Base-by-base conservation (phyloP, 257 asterid species). In the Mitragyna speciosa region DNA sequence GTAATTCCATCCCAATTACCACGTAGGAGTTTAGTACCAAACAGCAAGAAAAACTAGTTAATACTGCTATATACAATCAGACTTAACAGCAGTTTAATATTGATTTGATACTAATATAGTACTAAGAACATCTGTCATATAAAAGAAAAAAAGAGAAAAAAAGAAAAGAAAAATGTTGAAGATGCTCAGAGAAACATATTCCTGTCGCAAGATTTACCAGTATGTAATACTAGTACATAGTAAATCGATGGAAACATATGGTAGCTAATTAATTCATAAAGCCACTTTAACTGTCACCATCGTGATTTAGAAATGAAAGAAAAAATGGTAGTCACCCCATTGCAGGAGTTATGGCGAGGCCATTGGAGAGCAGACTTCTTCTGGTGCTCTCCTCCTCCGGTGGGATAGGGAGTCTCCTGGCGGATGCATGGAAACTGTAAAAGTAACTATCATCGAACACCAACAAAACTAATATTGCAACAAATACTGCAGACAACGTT, bases 341-440 rank as follows among this genome's bases (percentile, higher is more conserved):
- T 22, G 79, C 19, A 59, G 79, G 79, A 19, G 70, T 75, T 3
- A 45, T 7, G 70, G 41, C 70, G 16, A 75, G 78, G 17, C 78
- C 78, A 26, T 75, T 75, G 7, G 79, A 51, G 70, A 75, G 71
- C 79, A 75, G 39, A 14, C 19, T 59, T 28, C 79, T 74, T 39
- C 78, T 74, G 41, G 26, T 47, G 39, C 48, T 30, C 43, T 30
- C 43, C 43, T 9, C 22, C 43, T 16, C 72, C 3, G 54, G 1
- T 49, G 54, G 54, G 19, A 45, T 12, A 2, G 30, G 51, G 6
- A 70, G 73, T n/a, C 31, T 70, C 41, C 73, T 70, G 54, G 73
- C 73, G 0, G 75, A 70, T 70, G 75, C 75, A 43, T 70, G 63
- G 63, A 54, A 54, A 54, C 63, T 19, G 12, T 47, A 47, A 47